Evolutionary conservation across 108 stramenopile species (phyloP).

Genomic region (Skeletonema grethae): DNA sequence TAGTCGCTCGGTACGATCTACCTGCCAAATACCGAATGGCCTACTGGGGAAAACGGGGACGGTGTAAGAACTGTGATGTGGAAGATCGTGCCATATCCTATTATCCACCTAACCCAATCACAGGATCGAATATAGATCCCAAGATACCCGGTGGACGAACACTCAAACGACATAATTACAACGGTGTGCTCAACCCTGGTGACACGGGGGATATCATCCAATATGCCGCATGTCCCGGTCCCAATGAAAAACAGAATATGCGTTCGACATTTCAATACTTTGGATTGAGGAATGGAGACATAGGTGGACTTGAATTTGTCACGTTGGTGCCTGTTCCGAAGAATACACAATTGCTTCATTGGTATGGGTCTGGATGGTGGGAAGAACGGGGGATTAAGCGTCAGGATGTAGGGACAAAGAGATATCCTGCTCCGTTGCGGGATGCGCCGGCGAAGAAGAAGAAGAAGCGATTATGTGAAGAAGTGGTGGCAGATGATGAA

Average conservation of each 20-base stretch:
- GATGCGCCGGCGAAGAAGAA: background rate
- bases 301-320: slow-evolving; percentile 66
- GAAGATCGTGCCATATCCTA: slow-evolving; percentile 68
- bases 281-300: slow-evolving; percentile 57
- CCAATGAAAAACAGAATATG: slow-evolving; percentile 67
- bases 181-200: slow-evolving; percentile 68
- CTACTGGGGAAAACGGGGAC: slow-evolving; percentile 59
- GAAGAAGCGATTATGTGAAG: background rate
- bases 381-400: slow-evolving; percentile 51
- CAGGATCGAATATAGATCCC: slow-evolving; percentile 55
- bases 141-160: slow-evolving; percentile 40
- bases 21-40: slow-evolving; percentile 61
- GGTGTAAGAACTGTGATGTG: slow-evolving; percentile 43
- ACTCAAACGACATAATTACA: slow-evolving; percentile 58
- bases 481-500: background rate
- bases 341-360: slow-evolving; percentile 66
- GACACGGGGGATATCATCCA: slow-evolving; percentile 64
- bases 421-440: slow-evolving; percentile 64
- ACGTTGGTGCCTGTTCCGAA: slow-evolving; percentile 57
- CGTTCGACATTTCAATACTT: slow-evolving; percentile 70
- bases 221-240: slow-evolving; percentile 68
- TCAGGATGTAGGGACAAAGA: slow-evolving; percentile 59
- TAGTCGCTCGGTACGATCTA: slow-evolving; percentile 60
- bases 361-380: slow-evolving; percentile 78
- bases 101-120: slow-evolving; percentile 60